Evolutionary conservation across 768 basidiomycete genomes (phyloP).

Genomic region (Phaeotremella skinneri): DNA sequence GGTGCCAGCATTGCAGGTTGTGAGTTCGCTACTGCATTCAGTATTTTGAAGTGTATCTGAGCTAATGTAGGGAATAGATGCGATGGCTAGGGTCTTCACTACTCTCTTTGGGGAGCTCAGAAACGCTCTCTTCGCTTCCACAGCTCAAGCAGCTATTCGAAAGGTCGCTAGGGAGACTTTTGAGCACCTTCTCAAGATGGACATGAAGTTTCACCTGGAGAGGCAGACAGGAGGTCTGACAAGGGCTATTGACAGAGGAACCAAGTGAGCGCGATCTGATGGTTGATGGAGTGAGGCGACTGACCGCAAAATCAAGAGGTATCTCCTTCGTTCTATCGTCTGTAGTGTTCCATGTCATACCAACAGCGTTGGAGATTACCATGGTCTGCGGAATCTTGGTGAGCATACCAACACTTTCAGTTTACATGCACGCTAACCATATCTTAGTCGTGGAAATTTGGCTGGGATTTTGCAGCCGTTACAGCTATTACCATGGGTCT

Average conservation of each 20-base stretch:
- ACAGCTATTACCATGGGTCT: slow-evolving; percentile 78
- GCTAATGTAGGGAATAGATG: slow-evolving; percentile 60
- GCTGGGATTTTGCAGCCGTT: slow-evolving; percentile 93
- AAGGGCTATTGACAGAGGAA: slow-evolving; percentile 93
- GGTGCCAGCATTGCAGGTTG: slow-evolving; percentile 90
- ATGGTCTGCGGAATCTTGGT: slow-evolving; percentile 98
- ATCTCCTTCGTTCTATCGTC: slow-evolving; percentile 93
- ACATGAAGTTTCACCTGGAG: slow-evolving; percentile 86
- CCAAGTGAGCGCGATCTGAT: slow-evolving; percentile 65
- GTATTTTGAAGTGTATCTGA: slow-evolving; percentile 6
- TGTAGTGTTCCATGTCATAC: slow-evolving; percentile 88
- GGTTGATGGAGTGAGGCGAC: neutral
- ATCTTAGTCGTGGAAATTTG: slow-evolving; percentile 87
- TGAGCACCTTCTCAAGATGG: slow-evolving; percentile 83
- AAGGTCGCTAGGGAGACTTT: slow-evolving; percentile 95
- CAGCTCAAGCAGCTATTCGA: slow-evolving; percentile 89
- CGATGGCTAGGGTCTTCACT: slow-evolving; percentile 81
- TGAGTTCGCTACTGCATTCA: slow-evolving; percentile 55
- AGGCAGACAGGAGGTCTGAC: slow-evolving; percentile 95
- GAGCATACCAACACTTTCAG: slow-evolving; percentile 46
- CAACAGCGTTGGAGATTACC: slow-evolving; percentile 91
- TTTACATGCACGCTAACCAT: neutral
- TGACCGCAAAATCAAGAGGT: slow-evolving; percentile 59
- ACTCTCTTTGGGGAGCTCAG: slow-evolving; percentile 86
- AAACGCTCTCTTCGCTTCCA: slow-evolving; percentile 93